Base-by-base conservation (phyloP, 83 land plant genomes). In the Thuja plicata region DNA sequence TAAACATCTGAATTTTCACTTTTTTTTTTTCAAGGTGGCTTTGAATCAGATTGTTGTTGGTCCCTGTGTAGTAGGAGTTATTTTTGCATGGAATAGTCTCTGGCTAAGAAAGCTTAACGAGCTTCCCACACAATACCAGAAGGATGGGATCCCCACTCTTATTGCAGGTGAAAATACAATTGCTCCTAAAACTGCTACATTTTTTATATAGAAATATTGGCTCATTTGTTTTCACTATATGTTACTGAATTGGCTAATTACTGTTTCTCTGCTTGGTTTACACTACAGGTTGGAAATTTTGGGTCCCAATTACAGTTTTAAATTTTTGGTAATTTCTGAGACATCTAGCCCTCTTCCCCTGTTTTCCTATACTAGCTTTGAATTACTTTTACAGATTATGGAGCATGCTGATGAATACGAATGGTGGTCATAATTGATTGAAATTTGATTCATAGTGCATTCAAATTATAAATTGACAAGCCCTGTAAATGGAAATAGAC, bases 61-160 rank as follows among this genome's bases (percentile, higher is more conserved):
- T 54, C 99, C 99, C 48, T 89, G 89, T 92, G 99, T 97, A 10
- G 93, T 97, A 84, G 94, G 95, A 74, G 92, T 96, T 79, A 91
- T 95, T 71, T 97, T 97, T 93, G 99, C 97, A 21, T 97, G 99
- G 99, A 97, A 97, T 87, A 94, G 92, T 86, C 48, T 96, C n/a
- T 97, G 99, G 99, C 91, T 74, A 71, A 93, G 96, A 54, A 95
- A 92, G 89, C 91, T 97, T 24, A 84, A 93, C 38, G 90, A 96
- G 84, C 94, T 97, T 46, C 99, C 99, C 34, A 89, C 86, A 1
- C 94, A 93, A 86, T 97, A 97, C 88, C 90, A 91, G 84, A 91
- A 92, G 40, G 96, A 93, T 90, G 97, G 96, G 48, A 91, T 97
- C 55, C 95, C 97, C 5, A 94, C 99, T 50, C 91, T 97, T 34